Percentiles rank a stretch among this genome's conserved stretches.
phyloP scores from a whole-genome alignment of 179 eudicot genomes.

The Patellifolia procumbens region DNA sequence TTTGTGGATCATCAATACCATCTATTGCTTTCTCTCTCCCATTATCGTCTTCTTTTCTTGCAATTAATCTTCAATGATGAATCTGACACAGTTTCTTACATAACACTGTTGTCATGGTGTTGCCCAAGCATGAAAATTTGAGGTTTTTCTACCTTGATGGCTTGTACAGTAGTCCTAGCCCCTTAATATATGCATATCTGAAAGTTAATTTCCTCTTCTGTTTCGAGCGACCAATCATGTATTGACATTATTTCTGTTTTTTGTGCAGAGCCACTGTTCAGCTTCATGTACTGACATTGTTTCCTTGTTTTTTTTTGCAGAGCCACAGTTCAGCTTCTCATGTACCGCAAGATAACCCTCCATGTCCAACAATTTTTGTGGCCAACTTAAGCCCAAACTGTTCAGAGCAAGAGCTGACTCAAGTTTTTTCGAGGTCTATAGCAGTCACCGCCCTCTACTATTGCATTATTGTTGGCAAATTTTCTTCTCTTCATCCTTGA shows the following conservation, averaged over 20 bases:
- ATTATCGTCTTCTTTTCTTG: no score
- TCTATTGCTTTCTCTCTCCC: no score
- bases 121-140: background rate
- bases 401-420: slow-evolving; percentile 73
- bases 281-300: slow-evolving; percentile 15
- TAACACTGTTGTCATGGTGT: no score
- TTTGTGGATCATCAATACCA: no score
- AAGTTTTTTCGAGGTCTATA: slow-evolving; percentile 72
- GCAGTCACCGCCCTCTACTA: background rate
- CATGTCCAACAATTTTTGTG: slow-evolving; percentile 88
- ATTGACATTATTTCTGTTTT: background rate
- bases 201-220: background rate
- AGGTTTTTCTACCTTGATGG: background rate
- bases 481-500: background rate
- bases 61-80: no score
- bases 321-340: slow-evolving; percentile 37
- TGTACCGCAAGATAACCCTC: slow-evolving; percentile 50
- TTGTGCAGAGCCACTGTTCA: no score
- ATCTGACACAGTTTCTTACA: no score
- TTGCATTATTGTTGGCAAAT: background rate
- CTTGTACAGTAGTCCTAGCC: no score
- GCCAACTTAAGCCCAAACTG: slow-evolving; percentile 74
- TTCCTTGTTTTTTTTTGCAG: slow-evolving; percentile 32
- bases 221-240: no score
- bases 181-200: no score